Evolutionary conservation across 805 yeast genomes (phyloP).

Genomic region (Yarrowia sp.): DNA sequence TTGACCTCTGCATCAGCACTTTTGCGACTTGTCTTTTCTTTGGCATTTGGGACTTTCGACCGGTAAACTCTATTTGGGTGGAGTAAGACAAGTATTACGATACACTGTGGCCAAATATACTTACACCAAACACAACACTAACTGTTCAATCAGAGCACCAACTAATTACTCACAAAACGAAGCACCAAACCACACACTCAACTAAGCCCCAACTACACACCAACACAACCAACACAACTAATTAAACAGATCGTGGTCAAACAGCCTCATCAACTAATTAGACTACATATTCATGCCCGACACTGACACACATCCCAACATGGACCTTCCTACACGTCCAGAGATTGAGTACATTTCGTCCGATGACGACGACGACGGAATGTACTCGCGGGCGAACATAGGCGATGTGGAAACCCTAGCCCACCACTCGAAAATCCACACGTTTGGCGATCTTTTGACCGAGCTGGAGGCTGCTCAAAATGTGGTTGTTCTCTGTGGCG

Average conservation of each 20-base stretch:
- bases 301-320: neutral
- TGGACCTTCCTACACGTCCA: too few species aligned
- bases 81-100: too few species aligned
- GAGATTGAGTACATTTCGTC: slow-evolving; percentile 29
- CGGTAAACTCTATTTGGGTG: neutral
- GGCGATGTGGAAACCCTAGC: slow-evolving; percentile 9
- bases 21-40: neutral
- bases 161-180: too few species aligned
- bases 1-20: slow-evolving; percentile 15
- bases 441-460: slow-evolving; percentile 64
- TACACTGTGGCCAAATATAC: too few species aligned
- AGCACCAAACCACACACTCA: too few species aligned
- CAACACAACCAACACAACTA: too few species aligned
- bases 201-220: too few species aligned
- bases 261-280: too few species aligned
- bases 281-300: slow-evolving; percentile 3
- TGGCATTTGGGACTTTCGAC: neutral
- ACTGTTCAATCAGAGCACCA: too few species aligned
- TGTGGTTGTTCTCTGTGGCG: slow-evolving; percentile 83
- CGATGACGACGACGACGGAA: slow-evolving; percentile 4
- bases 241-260: too few species aligned
- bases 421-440: slow-evolving; percentile 44
- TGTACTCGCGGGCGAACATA: too few species aligned
- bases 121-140: too few species aligned
- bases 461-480: slow-evolving; percentile 63